A percentile compares a stretch with the other conserved stretches of the same genome.
These are phyloP conservation scores for Botrytis hyacinthi DNA, from an alignment of 2,329 filamentous ascomycete genomes.

Conservation along the genomic window DNA sequence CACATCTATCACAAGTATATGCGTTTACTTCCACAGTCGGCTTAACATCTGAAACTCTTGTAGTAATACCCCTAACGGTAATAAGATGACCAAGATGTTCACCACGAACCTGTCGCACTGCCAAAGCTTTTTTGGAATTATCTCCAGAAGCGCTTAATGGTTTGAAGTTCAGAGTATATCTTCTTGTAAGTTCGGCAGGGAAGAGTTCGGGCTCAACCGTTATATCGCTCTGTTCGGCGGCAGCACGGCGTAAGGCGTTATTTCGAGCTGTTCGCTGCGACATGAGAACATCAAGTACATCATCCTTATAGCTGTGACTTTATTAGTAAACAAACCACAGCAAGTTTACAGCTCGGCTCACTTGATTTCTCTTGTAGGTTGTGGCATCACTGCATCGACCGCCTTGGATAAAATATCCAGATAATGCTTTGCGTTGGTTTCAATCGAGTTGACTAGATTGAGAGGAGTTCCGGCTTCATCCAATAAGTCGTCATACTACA, in stretches of 20 bases:
- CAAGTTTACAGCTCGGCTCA: slow-evolving; percentile 44
- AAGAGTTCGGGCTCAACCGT: slow-evolving; percentile 73
- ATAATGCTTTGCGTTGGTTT: slow-evolving; percentile 91
- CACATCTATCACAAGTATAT: slow-evolving; percentile 95
- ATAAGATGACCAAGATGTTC: slow-evolving; percentile 93
- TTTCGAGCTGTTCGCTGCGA: slow-evolving; percentile 85
- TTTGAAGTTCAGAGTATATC: slow-evolving; percentile 96
- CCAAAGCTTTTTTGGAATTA: slow-evolving; percentile 63
- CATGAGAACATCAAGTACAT: slow-evolving; percentile 96
- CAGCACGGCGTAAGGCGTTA: slow-evolving; percentile 66
- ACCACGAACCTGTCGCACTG: slow-evolving; percentile 90
- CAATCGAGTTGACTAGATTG: slow-evolving; percentile 78
- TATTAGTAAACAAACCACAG: slow-evolving; percentile 1
- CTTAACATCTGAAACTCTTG: slow-evolving; percentile 95
- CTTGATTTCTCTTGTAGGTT: slow-evolving; percentile 73
- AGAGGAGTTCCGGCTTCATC: slow-evolving; percentile 55
- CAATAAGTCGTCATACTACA: slow-evolving; percentile 67
- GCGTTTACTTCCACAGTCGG: slow-evolving; percentile 96
- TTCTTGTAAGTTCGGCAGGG: slow-evolving; percentile 83
- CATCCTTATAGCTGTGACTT: slow-evolving; percentile 78
- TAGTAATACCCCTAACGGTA: slow-evolving; percentile 90
- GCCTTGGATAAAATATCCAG: slow-evolving; percentile 87
- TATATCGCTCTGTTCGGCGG: slow-evolving; percentile 60
- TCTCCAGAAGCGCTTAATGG: slow-evolving; percentile 69
- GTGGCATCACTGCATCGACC: slow-evolving; percentile 82